These are phyloP conservation scores for Nigrospora osmanthi DNA, from an alignment of 2,329 filamentous ascomycete species.

Conservation along the genomic window DNA sequence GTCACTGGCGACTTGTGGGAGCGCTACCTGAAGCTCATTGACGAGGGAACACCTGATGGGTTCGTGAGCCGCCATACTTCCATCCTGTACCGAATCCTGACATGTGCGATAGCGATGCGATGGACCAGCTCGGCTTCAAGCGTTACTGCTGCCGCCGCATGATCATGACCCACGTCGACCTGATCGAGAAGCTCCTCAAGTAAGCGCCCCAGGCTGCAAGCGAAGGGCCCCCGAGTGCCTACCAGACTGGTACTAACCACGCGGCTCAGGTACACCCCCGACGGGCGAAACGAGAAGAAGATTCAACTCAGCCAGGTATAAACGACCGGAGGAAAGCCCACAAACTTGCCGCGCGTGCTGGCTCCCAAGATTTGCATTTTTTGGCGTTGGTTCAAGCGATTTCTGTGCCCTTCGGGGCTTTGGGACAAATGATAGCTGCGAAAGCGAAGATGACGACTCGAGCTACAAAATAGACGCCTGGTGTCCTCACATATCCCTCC, in stretches of 20 bases:
- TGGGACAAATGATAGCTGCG: too few species aligned
- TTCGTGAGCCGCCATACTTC: constrained; percentile 31
- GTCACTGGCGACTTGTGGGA: constrained; percentile 98
- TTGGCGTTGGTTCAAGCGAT: constrained; percentile 19
- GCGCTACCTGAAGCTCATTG: constrained; percentile 82
- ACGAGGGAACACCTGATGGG: constrained; percentile 69
- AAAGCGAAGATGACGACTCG: not conserved
- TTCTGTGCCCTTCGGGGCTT: constrained; percentile 4
- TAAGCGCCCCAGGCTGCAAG: constrained; percentile 34
- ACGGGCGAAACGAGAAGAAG: constrained; percentile 58
- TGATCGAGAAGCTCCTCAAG: constrained; percentile 97
- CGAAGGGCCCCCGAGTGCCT: not conserved
- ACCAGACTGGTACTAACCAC: constrained; percentile 7
- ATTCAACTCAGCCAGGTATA: constrained; percentile 27
- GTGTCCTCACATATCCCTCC: too few species aligned
- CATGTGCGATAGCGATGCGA: constrained; percentile 65
- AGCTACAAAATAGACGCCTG: not conserved
- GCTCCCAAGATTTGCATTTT: constrained; percentile 15
- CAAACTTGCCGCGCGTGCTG: constrained; percentile 1
- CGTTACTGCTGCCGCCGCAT: constrained; percentile 98
- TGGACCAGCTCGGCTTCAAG: constrained; percentile 89
- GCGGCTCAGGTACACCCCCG: constrained; percentile 47
- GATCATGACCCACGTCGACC: constrained; percentile 98
- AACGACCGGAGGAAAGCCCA: not conserved
- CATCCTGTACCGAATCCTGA: constrained; percentile 10